phyloP scores from a whole-genome alignment of 164 flowering plant species.

The Litsea cubeba region DNA sequence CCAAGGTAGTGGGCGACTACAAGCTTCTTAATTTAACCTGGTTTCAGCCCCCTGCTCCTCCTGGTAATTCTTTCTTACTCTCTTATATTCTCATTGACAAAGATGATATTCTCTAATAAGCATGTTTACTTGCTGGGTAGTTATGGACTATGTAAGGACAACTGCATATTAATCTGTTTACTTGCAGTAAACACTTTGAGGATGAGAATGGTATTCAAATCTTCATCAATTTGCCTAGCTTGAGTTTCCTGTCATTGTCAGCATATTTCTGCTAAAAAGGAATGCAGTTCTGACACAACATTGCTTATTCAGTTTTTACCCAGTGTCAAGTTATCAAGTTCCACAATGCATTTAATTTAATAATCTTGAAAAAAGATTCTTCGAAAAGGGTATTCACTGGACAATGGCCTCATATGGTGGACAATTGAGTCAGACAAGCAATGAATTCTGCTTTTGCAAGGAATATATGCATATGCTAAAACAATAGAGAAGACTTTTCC shows the following conservation, averaged over 20 bases:
- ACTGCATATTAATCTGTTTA: not conserved
- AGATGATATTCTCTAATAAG: not conserved
- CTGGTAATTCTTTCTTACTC: constrained; percentile 41
- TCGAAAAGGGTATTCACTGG: not conserved
- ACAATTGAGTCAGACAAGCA: not conserved
- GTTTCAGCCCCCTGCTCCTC: constrained; percentile 62
- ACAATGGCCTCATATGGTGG: not conserved
- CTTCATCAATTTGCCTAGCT: not conserved
- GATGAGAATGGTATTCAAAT: not conserved
- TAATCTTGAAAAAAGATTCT: not conserved
- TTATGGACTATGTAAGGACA: not conserved
- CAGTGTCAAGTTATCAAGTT: not conserved
- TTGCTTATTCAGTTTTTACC: not conserved
- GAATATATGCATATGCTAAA: too few relatives aligned
- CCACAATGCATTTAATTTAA: not conserved
- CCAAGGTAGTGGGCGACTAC: constrained; percentile 69
- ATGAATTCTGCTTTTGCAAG: not conserved
- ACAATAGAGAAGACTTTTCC: too few relatives aligned
- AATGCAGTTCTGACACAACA: not conserved
- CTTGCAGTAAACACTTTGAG: not conserved
- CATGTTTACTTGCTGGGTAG: not conserved
- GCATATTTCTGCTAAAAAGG: too few relatives aligned
- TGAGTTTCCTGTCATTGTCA: not conserved
- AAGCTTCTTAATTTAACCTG: constrained; percentile 82
- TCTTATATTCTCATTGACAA: not conserved